Evolutionary conservation across 352 stramenopile species (phyloP), one percentile per base, ranked within the genome.

Genomic region (Pythium aquatile): DNA sequence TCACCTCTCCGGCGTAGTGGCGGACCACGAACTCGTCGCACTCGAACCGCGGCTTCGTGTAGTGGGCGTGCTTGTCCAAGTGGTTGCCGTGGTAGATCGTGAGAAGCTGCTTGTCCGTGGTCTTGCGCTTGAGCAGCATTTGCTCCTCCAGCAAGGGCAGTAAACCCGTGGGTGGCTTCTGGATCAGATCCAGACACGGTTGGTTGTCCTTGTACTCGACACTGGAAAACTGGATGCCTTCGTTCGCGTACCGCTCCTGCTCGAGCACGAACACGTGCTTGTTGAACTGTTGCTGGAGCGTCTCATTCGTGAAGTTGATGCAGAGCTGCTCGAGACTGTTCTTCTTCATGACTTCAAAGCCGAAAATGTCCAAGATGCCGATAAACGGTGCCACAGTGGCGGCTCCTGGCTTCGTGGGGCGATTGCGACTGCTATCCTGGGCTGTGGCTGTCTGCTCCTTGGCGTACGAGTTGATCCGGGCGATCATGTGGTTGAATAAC

Each of bases 291-390:
- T 94, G 86, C 60, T 96, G 89, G 7, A 97, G 72, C 37, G 82
- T 95, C 70, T 97, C 89, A 70, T 97, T 97, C 28, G 87, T 93
- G 60, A 95, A 97, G 63, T 97, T 97, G 73, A 97, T 97, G 61
- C 88, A 95, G 5, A 97, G 67, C 55, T 97, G 90, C 69, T 97
- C 89, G 11, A 97, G 74, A 39, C 80, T 94, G 73, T 97, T 97
- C 44, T 73, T 78, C 55, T 86, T 72, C 83, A 97, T 93, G 20
- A 90, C 86, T 64, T 97, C 90, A 61, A 97, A 97, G 10, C 90
- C 90, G 65, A 97, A 97, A 46, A 97, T 97, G 65, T 97, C 90
- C 16, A 97, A 72, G 29, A 97, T 94, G 11, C 87, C 89, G 52
- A 97, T 95, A 26, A 93, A 94, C 1, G 77, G 60, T 2, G 42